phyloP scores from a whole-genome alignment of 768 basidiomycete genomes.

The Tulasnella calospora region DNA sequence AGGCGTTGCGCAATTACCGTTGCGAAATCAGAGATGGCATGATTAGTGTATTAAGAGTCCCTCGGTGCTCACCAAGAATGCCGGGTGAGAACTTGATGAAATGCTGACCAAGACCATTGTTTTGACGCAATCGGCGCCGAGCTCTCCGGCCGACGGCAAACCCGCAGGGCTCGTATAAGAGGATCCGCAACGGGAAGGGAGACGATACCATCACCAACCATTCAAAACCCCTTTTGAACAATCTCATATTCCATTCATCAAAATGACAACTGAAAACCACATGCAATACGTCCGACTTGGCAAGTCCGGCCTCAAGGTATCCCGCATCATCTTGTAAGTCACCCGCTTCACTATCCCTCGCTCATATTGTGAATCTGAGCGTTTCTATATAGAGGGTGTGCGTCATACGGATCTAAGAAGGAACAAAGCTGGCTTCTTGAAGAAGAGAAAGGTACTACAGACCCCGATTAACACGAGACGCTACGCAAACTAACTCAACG shows the following conservation, averaged over 20 bases:
- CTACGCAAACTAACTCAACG: not conserved
- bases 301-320: conserved; percentile 16
- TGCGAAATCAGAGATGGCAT: not conserved
- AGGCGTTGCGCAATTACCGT: no score
- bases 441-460: conserved; percentile 46
- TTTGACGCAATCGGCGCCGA: not conserved
- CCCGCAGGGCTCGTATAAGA: not conserved
- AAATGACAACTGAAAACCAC: not conserved
- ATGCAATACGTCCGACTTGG: conserved; percentile 6
- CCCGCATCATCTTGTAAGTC: not conserved
- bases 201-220: no score
- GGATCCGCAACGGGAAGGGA: no score
- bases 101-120: not conserved
- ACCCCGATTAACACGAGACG: not conserved
- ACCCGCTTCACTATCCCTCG: not conserved
- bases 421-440: conserved; percentile 53
- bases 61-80: not conserved
- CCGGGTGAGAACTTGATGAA: not conserved
- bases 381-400: conserved; percentile 48
- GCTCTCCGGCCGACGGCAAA: not conserved
- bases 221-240: no score
- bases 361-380: not conserved
- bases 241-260: no score
- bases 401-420: conserved; percentile 51
- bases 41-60: not conserved